Evolutionary conservation across 176 grass and related monocot genomes (phyloP), one percentile per base, ranked within the genome.

Genomic region (Aechmea fasciata): DNA sequence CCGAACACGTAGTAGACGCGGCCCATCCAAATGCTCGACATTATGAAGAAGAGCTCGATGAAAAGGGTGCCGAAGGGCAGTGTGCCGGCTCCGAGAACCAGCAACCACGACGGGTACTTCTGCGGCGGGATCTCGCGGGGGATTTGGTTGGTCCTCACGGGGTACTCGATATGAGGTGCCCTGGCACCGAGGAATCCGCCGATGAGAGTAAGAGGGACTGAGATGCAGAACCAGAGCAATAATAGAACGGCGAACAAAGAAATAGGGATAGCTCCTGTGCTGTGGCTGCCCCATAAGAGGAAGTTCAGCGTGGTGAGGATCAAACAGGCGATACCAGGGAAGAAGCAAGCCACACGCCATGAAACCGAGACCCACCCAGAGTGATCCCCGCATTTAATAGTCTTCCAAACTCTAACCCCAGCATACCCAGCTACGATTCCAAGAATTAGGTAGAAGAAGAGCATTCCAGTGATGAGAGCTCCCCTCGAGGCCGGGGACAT

Each of bases 11-110:
- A 91, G 75, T 87, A 91, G 57, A 91, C 88, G 14, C 88, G 84
- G 0, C 88, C 88, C 84, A 84, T 87, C 84, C 84, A 91, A 67
- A 91, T 86, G 78, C 88, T 91, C 25, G 88, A 91, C 88, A 91
- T 87, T 68, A 91, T 87, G 78, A 91, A 91, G 88, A 91, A 91
- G 68, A 91, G 88, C 75, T 87, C 88, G 1, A 91, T 91, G 78
- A 91, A 91, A 11, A 91, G 78, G 57, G 88, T 91, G 52, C 88
- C 88, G 9, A 91, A 91, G 57, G 88, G 88, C 65, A 91, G 71
- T 2, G 88, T 91, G 52, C 88, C 88, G 11, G 88, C 88, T 9
- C 88, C 88, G 14, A 91, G 81, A 59, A 91, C 88, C 78, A 91
- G 19, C 84, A 91, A 9, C 88, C 84, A 91, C 33, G 88, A 87